Percentiles rank a stretch among this genome's conserved stretches.
phyloP scores from a whole-genome alignment of 176 grass and related monocot genomes.

The Coix lacrymajobi region DNA sequence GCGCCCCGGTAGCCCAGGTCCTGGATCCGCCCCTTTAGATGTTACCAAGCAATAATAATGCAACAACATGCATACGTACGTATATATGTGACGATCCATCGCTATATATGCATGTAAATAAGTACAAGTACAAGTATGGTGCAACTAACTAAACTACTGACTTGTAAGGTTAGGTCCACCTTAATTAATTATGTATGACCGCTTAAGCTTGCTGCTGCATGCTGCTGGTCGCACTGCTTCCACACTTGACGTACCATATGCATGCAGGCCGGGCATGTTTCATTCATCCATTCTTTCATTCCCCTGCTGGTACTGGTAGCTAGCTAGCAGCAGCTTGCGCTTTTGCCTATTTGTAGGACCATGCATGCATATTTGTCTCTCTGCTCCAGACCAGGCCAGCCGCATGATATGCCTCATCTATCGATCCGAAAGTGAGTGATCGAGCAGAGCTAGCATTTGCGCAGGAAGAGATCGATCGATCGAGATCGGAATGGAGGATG shows the following conservation, averaged over 20 bases:
- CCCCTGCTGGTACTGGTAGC: neutral
- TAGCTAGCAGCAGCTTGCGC: neutral
- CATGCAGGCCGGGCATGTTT: too few species aligned
- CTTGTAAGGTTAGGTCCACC: neutral
- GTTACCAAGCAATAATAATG: neutral
- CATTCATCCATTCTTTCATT: too few species aligned
- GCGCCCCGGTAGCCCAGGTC: too few species aligned
- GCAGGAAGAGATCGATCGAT: too few species aligned
- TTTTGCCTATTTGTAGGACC: neutral
- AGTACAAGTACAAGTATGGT: neutral
- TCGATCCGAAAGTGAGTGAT: neutral
- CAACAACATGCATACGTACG: neutral
- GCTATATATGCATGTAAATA: neutral
- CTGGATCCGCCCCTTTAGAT: too few species aligned
- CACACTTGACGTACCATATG: too few species aligned
- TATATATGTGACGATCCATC: neutral
- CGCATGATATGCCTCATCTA: neutral
- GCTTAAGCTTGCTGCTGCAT: neutral
- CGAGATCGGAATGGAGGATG: neutral
- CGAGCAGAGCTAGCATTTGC: too few species aligned
- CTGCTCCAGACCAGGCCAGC: neutral
- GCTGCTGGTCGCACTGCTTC: neutral
- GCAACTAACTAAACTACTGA: neutral
- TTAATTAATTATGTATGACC: too few species aligned
- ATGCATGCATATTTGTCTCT: neutral